These are phyloP conservation scores for Crucihimalaya himalaica DNA, from an alignment of 345 rosid genomes.

Conservation along the genomic window DNA sequence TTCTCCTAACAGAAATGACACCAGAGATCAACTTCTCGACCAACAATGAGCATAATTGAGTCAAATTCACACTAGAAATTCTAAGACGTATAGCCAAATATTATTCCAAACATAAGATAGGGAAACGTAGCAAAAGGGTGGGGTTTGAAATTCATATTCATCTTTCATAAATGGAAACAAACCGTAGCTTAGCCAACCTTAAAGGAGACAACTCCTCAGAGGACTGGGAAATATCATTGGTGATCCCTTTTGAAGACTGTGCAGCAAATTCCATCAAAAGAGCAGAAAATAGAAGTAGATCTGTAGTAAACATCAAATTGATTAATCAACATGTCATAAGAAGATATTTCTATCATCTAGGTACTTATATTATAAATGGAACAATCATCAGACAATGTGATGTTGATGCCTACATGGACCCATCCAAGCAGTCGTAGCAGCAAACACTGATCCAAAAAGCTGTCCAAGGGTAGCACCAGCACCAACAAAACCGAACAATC, in stretches of 20 bases:
- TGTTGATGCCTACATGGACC: constrained; percentile 75
- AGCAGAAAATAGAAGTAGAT: constrained; percentile 81
- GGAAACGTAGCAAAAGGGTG: background rate
- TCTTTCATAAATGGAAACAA: background rate
- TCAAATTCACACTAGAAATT: background rate
- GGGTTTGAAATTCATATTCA: background rate
- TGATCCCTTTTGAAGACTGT: constrained; percentile 77
- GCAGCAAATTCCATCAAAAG: constrained; percentile 92
- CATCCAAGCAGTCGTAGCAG: constrained; percentile 81
- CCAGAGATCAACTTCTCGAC: constrained; percentile 24
- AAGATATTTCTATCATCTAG: constrained; percentile 7
- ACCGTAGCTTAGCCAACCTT: constrained; percentile 46
- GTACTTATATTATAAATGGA: background rate
- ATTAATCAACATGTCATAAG: constrained; percentile 18
- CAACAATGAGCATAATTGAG: constrained; percentile 11
- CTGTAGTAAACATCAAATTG: constrained; percentile 43
- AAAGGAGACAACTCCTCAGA: constrained; percentile 75
- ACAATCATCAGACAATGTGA: constrained; percentile 8
- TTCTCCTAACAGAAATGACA: constrained; percentile 47
- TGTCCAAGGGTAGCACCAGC: constrained; percentile 98
- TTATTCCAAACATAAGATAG: background rate
- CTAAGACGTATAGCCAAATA: background rate
- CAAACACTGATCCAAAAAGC: constrained; percentile 93
- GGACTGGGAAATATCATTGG: constrained; percentile 48
- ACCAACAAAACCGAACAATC: constrained; percentile 95